Conservation (phyloP, 257 asterid genomes). For the Eustoma russellianum region DNA sequence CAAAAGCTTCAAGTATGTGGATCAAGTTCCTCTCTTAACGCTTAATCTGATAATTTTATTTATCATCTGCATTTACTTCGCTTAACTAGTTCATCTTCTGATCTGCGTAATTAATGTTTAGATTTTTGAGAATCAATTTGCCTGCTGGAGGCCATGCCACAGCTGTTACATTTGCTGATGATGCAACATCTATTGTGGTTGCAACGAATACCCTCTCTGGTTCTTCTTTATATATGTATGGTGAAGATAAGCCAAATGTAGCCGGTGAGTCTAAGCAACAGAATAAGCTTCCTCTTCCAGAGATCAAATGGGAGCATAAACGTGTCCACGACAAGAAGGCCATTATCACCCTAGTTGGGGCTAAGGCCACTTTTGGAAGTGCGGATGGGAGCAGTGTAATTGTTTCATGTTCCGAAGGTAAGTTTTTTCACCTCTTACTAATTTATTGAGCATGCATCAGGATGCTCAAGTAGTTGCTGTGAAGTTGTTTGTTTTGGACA, state of each 20-base stretch:
- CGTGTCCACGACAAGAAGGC: slow-evolving; percentile 76
- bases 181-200: slow-evolving; percentile 68
- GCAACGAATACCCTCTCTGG: slow-evolving; percentile 69
- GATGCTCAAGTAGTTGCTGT: not conserved
- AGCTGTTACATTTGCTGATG: slow-evolving; percentile 71
- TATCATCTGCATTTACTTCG: not conserved
- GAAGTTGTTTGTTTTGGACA: not conserved
- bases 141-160: slow-evolving; percentile 89
- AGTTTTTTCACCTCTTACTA: slow-evolving; percentile 9
- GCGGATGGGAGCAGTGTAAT: slow-evolving; percentile 81
- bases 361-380: slow-evolving; percentile 80
- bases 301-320: slow-evolving; percentile 81
- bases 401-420: slow-evolving; percentile 95
- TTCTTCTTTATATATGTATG: slow-evolving; percentile 84
- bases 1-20: slow-evolving; percentile 90
- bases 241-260: slow-evolving; percentile 62
- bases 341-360: slow-evolving; percentile 61
- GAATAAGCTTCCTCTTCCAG: slow-evolving; percentile 81
- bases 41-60: not conserved
- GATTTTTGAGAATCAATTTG: slow-evolving; percentile 84
- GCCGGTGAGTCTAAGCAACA: slow-evolving; percentile 55
- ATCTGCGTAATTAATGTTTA: slow-evolving; percentile 12
- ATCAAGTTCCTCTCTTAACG: slow-evolving; percentile 13
- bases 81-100: slow-evolving; percentile 1
- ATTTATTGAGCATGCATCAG: slow-evolving; percentile 4